Evolutionary conservation across 192 early-diverging fungal species (phyloP), one percentile per base, ranked within the genome.

Genomic region (Mortierella alpina): DNA sequence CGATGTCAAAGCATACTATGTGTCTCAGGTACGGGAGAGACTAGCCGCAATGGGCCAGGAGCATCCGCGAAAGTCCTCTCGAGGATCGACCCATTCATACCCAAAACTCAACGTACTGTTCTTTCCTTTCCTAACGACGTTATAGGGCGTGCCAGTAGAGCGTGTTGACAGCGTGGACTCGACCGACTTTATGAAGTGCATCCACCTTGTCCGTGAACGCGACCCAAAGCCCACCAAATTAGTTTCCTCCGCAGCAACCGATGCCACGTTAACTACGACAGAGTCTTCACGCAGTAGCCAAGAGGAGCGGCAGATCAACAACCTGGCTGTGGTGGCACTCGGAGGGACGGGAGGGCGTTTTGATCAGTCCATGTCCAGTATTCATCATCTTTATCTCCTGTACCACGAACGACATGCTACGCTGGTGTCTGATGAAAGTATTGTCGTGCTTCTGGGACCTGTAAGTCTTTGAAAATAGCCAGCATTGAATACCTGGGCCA

Each of bases 141-240:
- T 31, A 45, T 73, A 77, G 85, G 86, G 88, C 74, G 94, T 86
- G 56, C 89, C 73, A 72, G 69, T 95, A 49, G 73, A 83, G 22
- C 45, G 66, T 31, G 50, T 76, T 13, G 50, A 62, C 10, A 86
- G 88, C 22, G 85, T 93, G 70, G 61, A 93, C 46, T 84, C 89
- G 1, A 97, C 96, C 8, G 97, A 98, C 79, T 94, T 98, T 64
- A 93, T 93, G 89, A 98, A 98, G 82, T 94, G 95, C 63, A 85
- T 98, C 14, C 42, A 72, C 6, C 68, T 86, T 39, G 71, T 86
- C 44, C 70, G 73, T 7, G 63, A 72, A 42, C 73, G 84, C 3
- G 83, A 89, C 63, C 70, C 68, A 18, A 31, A 41, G 20, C 44
- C 67, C 40, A 7, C 57, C 7, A 18, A 60, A 45, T 53, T 47